These are phyloP conservation scores for Stentor roeselii DNA, from an alignment of 73 alveolate species.

Conservation along the genomic window DNA sequence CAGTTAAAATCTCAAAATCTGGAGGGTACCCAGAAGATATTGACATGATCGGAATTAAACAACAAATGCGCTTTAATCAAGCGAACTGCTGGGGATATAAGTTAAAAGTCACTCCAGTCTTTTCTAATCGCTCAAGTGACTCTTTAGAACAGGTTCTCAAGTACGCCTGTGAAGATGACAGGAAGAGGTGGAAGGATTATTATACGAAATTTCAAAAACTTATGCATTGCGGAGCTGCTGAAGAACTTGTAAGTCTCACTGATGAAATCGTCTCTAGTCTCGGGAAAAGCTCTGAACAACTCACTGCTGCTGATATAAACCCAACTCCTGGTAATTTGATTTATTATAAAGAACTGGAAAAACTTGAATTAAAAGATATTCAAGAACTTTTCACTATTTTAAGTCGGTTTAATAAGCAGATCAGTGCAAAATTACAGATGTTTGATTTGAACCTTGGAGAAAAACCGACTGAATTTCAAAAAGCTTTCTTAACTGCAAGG, in stretches of 20 bases:
- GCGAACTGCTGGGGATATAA: conserved; percentile 4
- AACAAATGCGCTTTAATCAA: not conserved
- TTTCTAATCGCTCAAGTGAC: not conserved
- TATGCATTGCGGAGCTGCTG: conserved; percentile 14
- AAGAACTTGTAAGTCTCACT: not conserved
- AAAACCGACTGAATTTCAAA: conserved; percentile 15
- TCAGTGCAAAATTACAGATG: not conserved
- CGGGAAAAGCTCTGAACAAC: not conserved
- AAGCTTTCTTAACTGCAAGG: not conserved
- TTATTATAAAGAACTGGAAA: conserved; percentile 7
- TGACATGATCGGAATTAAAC: not conserved
- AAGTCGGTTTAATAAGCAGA: not conserved
- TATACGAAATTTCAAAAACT: not conserved
- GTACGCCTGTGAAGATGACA: not conserved
- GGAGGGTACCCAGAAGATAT: not conserved
- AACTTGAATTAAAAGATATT: not conserved
- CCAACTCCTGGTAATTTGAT: not conserved
- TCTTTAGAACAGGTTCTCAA: not conserved
- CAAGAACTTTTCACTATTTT: not conserved
- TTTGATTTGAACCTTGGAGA: not conserved
- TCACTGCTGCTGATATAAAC: not conserved
- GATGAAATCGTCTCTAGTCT: not conserved
- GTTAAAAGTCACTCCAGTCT: conserved; percentile 16
- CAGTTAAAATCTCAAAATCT: not conserved
- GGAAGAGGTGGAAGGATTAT: not conserved